Conservation (phyloP, 179 eudicot species). For the Camellia oleifera region DNA sequence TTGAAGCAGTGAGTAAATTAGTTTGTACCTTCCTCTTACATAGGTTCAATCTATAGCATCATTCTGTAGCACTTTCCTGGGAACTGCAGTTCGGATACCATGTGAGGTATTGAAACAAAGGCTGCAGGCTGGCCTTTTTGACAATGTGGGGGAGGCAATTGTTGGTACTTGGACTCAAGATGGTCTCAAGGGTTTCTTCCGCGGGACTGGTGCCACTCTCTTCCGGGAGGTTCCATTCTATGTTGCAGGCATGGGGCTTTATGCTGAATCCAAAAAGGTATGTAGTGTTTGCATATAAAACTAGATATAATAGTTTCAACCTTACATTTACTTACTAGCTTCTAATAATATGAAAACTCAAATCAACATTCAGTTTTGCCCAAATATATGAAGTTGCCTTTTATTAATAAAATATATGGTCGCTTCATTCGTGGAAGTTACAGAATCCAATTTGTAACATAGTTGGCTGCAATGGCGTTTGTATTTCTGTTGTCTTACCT, state of each 20-base stretch:
- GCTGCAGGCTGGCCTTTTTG: conserved; percentile 82
- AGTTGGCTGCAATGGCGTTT: neutral
- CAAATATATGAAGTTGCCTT: neutral
- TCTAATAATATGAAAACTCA: conserved; percentile 5
- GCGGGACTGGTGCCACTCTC: conserved; percentile 93
- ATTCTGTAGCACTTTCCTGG: conserved; percentile 82
- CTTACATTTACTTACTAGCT: neutral
- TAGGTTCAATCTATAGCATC: conserved; percentile 90
- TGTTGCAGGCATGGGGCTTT: conserved; percentile 95
- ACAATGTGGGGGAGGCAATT: conserved; percentile 83
- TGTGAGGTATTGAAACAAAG: conserved; percentile 95
- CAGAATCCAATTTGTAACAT: neutral
- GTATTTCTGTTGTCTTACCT: neutral
- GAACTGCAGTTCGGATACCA: conserved; percentile 88
- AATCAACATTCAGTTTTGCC: neutral
- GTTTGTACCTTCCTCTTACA: neutral
- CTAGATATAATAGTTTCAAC: neutral
- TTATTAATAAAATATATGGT: neutral
- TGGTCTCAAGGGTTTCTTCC: conserved; percentile 84
- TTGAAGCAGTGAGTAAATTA: neutral
- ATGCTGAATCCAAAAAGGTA: conserved; percentile 96
- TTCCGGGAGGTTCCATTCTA: conserved; percentile 94
- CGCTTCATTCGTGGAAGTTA: neutral
- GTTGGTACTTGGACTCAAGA: conserved; percentile 90
- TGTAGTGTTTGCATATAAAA: neutral